Percentiles rank a stretch among this genome's conserved stretches.
Evolutionary conservation across 805 yeast genomes (phyloP).

Genomic region (Pichia insulana): DNA sequence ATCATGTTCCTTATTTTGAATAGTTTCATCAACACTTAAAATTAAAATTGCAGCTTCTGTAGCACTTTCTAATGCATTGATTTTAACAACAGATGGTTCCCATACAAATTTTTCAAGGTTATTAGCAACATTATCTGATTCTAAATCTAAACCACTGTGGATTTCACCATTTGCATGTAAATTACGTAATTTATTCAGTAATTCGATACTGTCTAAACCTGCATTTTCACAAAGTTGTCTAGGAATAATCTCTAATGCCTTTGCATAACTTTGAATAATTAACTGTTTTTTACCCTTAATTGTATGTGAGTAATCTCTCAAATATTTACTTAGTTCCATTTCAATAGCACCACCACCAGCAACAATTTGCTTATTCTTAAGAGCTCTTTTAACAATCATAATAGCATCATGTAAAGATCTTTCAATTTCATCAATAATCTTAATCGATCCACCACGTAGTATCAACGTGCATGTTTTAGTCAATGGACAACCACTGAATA

Average conservation of each 20-base stretch:
- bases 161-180: slow-evolving; percentile 88
- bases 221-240: slow-evolving; percentile 97
- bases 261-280: slow-evolving; percentile 85
- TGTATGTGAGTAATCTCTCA: slow-evolving; percentile 78
- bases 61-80: slow-evolving; percentile 90
- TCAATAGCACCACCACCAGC: slow-evolving; percentile 99
- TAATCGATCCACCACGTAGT: slow-evolving; percentile 97
- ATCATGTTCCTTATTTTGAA: slow-evolving; percentile 59
- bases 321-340: slow-evolving; percentile 86
- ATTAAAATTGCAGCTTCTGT: slow-evolving; percentile 94
- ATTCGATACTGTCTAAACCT: slow-evolving; percentile 96
- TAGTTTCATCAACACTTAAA: slow-evolving; percentile 93
- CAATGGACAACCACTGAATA: slow-evolving; percentile 86
- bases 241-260: slow-evolving; percentile 92
- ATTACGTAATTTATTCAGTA: slow-evolving; percentile 83
- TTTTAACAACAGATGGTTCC: slow-evolving; percentile 95
- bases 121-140: slow-evolving; percentile 70
- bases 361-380: slow-evolving; percentile 77
- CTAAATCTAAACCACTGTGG: slow-evolving; percentile 92
- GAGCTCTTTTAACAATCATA: slow-evolving; percentile 94
- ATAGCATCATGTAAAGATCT: slow-evolving; percentile 97
- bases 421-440: slow-evolving; percentile 97
- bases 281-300: slow-evolving; percentile 96
- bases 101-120: slow-evolving; percentile 84
- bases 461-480: slow-evolving; percentile 90